Base-by-base conservation (phyloP, 805 yeast species). In the Kodamaea kaohsiungensis region DNA sequence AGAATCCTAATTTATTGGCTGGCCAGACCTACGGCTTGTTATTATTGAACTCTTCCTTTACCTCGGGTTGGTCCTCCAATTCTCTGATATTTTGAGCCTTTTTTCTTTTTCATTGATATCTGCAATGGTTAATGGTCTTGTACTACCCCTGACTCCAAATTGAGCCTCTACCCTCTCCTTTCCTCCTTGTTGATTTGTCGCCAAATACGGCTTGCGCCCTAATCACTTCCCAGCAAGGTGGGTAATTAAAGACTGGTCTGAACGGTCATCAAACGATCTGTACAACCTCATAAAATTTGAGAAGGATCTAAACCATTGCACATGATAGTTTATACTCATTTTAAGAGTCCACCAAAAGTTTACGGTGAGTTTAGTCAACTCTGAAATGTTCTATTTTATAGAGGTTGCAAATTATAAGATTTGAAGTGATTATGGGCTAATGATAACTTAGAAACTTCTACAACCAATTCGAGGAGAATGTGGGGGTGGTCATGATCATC, bases 311-410 rank as follows among this genome's bases (percentile, higher is more conserved):
- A 40, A 38, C 42, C 42, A 7, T n/a, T 16, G 45, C 45, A 40
- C 45, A 40, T 40, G 45, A 40, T 40, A 40, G 45, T 40, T 40
- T 40, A 39, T 40, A 17, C 45, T 12, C 19, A n/a, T 39, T 39
- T 39, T 15, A 22, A 22, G 25, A 4, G 25, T 22, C 25, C 6
- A 4, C 25, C 6, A 22, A 22, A 6, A 22, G 25, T 22, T 22
- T 22, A 30, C 35, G 10, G 35, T 12, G 35, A 10, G 13, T 12
- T 30, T 8, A 12, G 35, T 3, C 10, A 8, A 22, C 6, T 22
- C 3, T 22, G 3, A 22, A 30, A 30, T 30, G 10, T 30, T 30
- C 35, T 30, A 30, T 30, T 30, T 30, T 30, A 12, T 30, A 30
- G 6, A 22, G 35, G 35, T 10, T 30, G 35, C 35, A 30, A 30